phyloP scores from a whole-genome alignment of 2,329 filamentous ascomycete genomes.

The Aspergillus carbonarius region DNA sequence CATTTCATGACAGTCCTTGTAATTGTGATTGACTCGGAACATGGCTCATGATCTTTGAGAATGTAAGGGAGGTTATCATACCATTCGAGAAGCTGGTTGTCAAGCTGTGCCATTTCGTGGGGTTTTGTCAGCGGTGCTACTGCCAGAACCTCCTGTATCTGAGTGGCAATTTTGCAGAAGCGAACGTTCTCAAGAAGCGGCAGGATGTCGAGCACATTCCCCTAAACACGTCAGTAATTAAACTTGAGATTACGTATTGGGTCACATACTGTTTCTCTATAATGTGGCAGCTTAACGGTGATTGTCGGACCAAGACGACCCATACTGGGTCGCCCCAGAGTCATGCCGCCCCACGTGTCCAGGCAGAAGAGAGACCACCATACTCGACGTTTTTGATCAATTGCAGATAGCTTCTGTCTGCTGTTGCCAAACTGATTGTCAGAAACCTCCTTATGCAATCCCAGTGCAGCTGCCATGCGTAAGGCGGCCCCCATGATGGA shows the following conservation, averaged over 20 bases:
- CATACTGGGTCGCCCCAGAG: slow-evolving; percentile 68
- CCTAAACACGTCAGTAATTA: slow-evolving; percentile 32
- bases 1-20: slow-evolving; percentile 76
- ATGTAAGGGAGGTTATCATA: slow-evolving; percentile 68
- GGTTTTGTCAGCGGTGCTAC: slow-evolving; percentile 66
- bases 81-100: slow-evolving; percentile 70
- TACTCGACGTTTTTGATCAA: slow-evolving; percentile 64
- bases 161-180: slow-evolving; percentile 76
- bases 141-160: slow-evolving; percentile 73
- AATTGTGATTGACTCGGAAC: slow-evolving; percentile 68
- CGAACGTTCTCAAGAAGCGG: slow-evolving; percentile 74
- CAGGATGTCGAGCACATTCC: slow-evolving; percentile 64
- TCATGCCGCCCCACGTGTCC: slow-evolving; percentile 72
- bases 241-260: slow-evolving; percentile 35
- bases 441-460: slow-evolving; percentile 65
- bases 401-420: slow-evolving; percentile 50
- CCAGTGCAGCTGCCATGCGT: slow-evolving; percentile 71
- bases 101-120: slow-evolving; percentile 65
- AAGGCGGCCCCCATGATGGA: slow-evolving; percentile 69
- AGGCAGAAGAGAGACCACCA: slow-evolving; percentile 76
- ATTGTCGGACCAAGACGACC: slow-evolving; percentile 67
- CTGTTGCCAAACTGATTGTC: slow-evolving; percentile 45
- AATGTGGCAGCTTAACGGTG: slow-evolving; percentile 63
- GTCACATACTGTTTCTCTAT: slow-evolving; percentile 37
- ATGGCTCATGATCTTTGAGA: slow-evolving; percentile 63